Evolutionary conservation across 768 basidiomycete genomes (phyloP), one percentile per base, ranked within the genome.

Genomic region (Peribolospora kevripleyi): DNA sequence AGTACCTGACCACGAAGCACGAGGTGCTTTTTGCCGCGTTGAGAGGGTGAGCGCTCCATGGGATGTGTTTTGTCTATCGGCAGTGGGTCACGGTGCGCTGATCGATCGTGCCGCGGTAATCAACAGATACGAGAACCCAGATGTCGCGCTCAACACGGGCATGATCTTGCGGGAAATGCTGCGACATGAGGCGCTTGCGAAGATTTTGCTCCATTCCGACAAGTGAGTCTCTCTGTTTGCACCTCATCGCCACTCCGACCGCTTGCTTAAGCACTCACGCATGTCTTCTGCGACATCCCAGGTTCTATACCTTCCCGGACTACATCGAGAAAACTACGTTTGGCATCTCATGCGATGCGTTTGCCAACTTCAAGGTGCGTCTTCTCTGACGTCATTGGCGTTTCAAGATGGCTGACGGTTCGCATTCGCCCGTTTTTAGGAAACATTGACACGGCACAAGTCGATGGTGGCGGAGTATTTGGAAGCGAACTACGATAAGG

Each of bases 151-250:
- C 56, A 98, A 98, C 63, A 95, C 91, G 0, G 91, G 93, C 7
- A 91, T 93, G 87, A 83, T 97, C 55, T 72, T 98, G 51, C 84
- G 85, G 63, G 93, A 97, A 70, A 95, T 97, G 84, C 70, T 98
- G 60, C 75, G 82, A 60, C 84, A 93, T 65, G 93, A 98, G 65
- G 78, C 82, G 51, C 70, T 98, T 36, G 80, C 81, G 48, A 85
- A 88, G 73, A 79, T 88, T 53, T 68, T 97, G 53, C 74, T 98
- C 47, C 77, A 91, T 64, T 90, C 87, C 9, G 90, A 97, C 59
- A 79, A 91, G 91, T 91, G 66, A 67, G 86, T 73, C 11, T 41
- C 37, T n/a, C 43, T 40, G 13, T 36, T 25, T 25, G 25, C 25
- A 25, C 13, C 51, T 48, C 50, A 36, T 50, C 46, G 9, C 37